A percentile compares a stretch with the other conserved stretches of the same genome.
These are phyloP conservation scores for Echria macrotheca DNA, from an alignment of 495 filamentous ascomycete genomes.

Conservation along the genomic window DNA sequence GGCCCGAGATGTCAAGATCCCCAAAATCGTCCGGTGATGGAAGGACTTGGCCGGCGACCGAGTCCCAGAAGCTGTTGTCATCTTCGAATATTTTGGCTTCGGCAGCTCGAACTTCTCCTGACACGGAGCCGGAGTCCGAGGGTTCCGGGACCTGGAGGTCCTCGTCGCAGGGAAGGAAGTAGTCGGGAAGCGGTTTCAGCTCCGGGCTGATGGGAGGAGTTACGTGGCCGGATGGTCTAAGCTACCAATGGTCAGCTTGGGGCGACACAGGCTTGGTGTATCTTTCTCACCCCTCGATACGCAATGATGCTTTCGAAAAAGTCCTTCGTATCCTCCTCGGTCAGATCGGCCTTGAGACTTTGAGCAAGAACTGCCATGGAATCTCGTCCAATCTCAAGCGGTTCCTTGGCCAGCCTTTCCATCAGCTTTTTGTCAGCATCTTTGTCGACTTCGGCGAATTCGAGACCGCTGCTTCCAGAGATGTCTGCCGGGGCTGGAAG, in stretches of 20 bases:
- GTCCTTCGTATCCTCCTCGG: constrained; percentile 26
- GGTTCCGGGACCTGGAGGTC: constrained; percentile 47
- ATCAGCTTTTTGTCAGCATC: neutral
- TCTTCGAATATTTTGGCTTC: constrained; percentile 29
- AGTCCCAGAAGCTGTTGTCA: constrained; percentile 20
- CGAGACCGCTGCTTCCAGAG: constrained; percentile 43
- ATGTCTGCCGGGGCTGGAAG: constrained; percentile 43
- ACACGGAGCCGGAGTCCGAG: constrained; percentile 44
- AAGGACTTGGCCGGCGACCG: neutral
- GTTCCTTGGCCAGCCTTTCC: constrained; percentile 11
- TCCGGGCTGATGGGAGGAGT: constrained; percentile 57
- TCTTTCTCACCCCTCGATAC: constrained; percentile 36
- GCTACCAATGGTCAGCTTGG: no score
- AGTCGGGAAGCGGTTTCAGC: constrained; percentile 25
- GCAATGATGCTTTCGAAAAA: constrained; percentile 26
- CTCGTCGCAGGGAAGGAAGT: constrained; percentile 44
- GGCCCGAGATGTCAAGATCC: constrained; percentile 18
- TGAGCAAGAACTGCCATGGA: constrained; percentile 16
- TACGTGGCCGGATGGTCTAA: constrained; percentile 32
- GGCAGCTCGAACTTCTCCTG: constrained; percentile 41
- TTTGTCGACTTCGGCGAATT: constrained; percentile 8
- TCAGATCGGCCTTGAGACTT: constrained; percentile 35
- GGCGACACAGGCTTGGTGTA: no score
- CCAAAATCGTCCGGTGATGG: constrained; percentile 16
- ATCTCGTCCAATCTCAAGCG: constrained; percentile 16